Evolutionary conservation across 441 rosid genomes (phyloP).

Genomic region (Francoa sonchifolia): DNA sequence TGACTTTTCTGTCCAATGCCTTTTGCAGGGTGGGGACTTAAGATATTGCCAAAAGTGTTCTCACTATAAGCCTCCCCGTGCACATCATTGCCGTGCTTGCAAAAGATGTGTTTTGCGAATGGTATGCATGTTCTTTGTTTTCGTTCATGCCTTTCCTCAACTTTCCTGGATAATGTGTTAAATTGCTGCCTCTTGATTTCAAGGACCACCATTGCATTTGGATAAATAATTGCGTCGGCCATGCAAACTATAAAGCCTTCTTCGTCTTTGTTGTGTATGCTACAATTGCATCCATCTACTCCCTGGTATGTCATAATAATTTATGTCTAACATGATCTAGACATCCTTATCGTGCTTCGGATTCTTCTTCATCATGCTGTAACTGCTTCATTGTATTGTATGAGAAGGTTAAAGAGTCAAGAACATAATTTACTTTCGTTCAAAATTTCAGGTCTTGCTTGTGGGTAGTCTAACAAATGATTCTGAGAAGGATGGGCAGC

Average conservation of each 20-base stretch:
- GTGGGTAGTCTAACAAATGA: constrained; percentile 72
- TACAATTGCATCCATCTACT: constrained; percentile 51
- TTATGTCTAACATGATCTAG: not conserved
- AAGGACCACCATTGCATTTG: constrained; percentile 96
- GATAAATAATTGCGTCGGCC: constrained; percentile 94
- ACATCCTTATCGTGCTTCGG: not conserved
- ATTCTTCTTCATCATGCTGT: not conserved
- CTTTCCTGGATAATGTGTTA: constrained; percentile 16
- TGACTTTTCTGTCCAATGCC: constrained; percentile 14
- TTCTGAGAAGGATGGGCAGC: constrained; percentile 47
- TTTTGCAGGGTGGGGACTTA: constrained; percentile 72
- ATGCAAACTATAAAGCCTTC: constrained; percentile 81
- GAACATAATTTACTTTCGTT: not conserved
- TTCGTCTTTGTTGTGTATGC: constrained; percentile 66
- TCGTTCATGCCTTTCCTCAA: constrained; percentile 9
- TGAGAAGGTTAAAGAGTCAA: constrained; percentile 2
- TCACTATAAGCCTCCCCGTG: constrained; percentile 71
- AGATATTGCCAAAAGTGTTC: constrained; percentile 87
- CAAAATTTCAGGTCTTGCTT: constrained; percentile 57
- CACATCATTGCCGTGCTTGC: constrained; percentile 92
- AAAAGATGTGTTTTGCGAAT: constrained; percentile 79
- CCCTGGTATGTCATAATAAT: constrained; percentile 43
- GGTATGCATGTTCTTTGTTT: constrained; percentile 34
- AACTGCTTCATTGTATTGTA: too few species aligned
- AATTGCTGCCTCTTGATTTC: constrained; percentile 29